Percentiles rank a stretch among this genome's conserved stretches.
Evolutionary conservation across 2,329 filamentous ascomycete genomes (phyloP).

Genomic region (Cladosporium velox): DNA sequence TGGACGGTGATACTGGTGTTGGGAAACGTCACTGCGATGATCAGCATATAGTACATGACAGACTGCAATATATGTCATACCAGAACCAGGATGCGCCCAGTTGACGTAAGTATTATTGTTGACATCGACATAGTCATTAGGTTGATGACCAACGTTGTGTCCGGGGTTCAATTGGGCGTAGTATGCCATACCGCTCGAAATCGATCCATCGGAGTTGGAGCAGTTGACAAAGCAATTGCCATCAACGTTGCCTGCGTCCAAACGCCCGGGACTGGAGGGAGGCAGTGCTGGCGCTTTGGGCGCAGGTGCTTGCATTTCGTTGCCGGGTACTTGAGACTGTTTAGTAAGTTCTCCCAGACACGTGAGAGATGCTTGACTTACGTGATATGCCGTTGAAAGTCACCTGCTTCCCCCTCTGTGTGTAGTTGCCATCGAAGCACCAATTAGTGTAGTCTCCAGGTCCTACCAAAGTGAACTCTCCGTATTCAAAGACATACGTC

Average conservation of each 20-base stretch:
- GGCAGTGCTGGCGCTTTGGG: background rate
- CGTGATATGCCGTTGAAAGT: background rate
- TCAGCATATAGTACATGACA: background rate
- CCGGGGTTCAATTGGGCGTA: background rate
- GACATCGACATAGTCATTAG: background rate
- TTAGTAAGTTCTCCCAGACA: background rate
- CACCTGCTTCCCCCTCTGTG: background rate
- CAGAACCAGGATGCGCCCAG: background rate
- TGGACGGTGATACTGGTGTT: background rate
- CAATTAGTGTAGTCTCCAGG: background rate
- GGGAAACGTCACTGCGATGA: background rate
- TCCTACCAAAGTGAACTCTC: background rate
- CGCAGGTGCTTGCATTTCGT: background rate
- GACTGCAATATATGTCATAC: background rate
- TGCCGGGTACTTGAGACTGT: background rate
- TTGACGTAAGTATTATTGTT: background rate
- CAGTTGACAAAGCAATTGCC: slow-evolving; percentile 11
- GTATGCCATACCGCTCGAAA: background rate
- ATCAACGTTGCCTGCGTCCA: background rate
- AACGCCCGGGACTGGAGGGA: background rate
- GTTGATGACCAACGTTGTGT: background rate
- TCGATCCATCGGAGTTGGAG: background rate
- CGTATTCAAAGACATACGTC: background rate
- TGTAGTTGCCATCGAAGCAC: slow-evolving; percentile 1
- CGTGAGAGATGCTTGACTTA: background rate